Evolutionary conservation across 306 rosid genomes (phyloP).

Genomic region (Quercus ilex): DNA sequence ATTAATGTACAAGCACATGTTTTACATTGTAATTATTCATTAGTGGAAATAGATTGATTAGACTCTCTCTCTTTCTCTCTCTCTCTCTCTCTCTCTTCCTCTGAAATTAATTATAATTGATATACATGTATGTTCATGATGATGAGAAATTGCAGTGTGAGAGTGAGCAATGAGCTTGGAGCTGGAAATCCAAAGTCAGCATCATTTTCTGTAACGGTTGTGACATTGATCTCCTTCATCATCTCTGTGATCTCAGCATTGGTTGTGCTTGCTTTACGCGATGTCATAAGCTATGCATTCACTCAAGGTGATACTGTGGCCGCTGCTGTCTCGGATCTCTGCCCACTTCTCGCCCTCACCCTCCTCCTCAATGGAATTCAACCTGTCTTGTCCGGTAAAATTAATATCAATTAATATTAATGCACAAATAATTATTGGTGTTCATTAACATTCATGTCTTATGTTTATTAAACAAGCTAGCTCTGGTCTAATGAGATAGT

Average conservation of each 20-base stretch:
- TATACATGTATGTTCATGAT: neutral
- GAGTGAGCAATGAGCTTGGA: conserved; percentile 87
- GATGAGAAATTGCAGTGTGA: conserved; percentile 46
- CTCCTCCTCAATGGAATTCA: conserved; percentile 76
- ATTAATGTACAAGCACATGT: too few relatives aligned
- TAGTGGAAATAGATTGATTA: too few relatives aligned
- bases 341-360: conserved; percentile 64
- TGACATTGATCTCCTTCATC: conserved; percentile 48
- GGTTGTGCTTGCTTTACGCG: conserved; percentile 35
- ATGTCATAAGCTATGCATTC: conserved; percentile 67
- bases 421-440: neutral
- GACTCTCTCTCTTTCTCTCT: too few relatives aligned
- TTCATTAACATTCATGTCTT: neutral
- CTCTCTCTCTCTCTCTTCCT: too few relatives aligned
- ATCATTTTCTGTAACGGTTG: conserved; percentile 58
- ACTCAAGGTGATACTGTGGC: conserved; percentile 71
- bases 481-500: neutral
- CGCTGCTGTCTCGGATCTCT: conserved; percentile 79
- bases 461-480: too few relatives aligned
- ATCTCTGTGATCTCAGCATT: conserved; percentile 47
- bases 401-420: too few relatives aligned
- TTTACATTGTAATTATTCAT: too few relatives aligned
- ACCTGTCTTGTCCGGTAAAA: conserved; percentile 74
- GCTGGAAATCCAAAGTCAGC: conserved; percentile 70
- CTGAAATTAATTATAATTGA: neutral